Evolutionary conservation across 495 filamentous ascomycete species (phyloP).

Genomic region (Physcia stellaris): DNA sequence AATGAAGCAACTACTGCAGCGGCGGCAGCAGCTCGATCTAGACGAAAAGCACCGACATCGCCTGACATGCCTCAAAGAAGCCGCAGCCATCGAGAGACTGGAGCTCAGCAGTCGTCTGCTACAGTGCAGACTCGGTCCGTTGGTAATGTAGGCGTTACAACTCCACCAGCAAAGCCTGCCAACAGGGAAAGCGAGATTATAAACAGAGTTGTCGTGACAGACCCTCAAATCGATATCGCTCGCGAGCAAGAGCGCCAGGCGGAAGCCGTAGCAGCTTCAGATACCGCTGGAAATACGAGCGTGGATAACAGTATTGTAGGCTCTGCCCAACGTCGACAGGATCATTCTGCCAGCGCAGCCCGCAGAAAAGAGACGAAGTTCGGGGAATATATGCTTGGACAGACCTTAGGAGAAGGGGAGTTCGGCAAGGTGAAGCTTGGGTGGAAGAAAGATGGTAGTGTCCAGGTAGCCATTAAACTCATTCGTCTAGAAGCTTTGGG

Average conservation of each 20-base stretch:
- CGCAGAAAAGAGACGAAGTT: constrained; percentile 72
- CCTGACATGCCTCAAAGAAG: constrained; percentile 30
- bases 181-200: constrained; percentile 47
- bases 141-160: constrained; percentile 33
- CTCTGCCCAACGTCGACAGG: constrained; percentile 59
- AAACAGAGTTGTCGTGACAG: constrained; percentile 63
- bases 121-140: constrained; percentile 29
- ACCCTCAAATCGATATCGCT: constrained; percentile 64
- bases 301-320: constrained; percentile 49
- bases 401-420: constrained; percentile 95
- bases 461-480: constrained; percentile 96
- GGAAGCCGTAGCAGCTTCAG: constrained; percentile 47
- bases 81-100: constrained; percentile 33
- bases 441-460: constrained; percentile 93
- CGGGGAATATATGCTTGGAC: constrained; percentile 87
- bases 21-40: constrained; percentile 31
- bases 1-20: constrained; percentile 28
- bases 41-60: constrained; percentile 32
- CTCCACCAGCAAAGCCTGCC: constrained; percentile 9
- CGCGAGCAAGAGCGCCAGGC: constrained; percentile 60
- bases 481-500: constrained; percentile 83
- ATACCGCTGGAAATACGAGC: constrained; percentile 36
- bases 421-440: constrained; percentile 98
- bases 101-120: constrained; percentile 22
- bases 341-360: constrained; percentile 42